Evolutionary conservation across 495 filamentous ascomycete species (phyloP).

Genomic region (Neurospora sp.): DNA sequence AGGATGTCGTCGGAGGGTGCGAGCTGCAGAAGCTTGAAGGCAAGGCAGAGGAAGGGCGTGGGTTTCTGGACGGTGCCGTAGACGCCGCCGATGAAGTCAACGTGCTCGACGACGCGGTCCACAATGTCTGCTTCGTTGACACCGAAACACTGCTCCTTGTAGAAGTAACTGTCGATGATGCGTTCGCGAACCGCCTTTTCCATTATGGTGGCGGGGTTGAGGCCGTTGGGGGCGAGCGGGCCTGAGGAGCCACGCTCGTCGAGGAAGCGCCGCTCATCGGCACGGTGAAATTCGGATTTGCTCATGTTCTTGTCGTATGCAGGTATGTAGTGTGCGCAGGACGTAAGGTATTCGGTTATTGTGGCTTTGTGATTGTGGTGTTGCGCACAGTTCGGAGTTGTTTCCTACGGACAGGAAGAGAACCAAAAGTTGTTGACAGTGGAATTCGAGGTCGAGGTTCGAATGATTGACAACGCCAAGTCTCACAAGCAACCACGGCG

Average conservation of each 20-base stretch:
- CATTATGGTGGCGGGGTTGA: constrained; percentile 82
- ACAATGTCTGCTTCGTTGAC: constrained; percentile 84
- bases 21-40: constrained; percentile 89
- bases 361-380: neutral
- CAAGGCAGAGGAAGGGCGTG: constrained; percentile 86
- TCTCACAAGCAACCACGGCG: neutral
- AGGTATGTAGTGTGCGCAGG: neutral
- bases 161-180: constrained; percentile 90
- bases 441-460: neutral
- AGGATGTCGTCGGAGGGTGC: constrained; percentile 69
- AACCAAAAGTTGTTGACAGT: neutral
- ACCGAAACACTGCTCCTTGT: constrained; percentile 97
- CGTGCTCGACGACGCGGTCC: constrained; percentile 79
- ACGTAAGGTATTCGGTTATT: neutral
- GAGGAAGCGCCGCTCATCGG: constrained; percentile 65
- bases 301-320: constrained; percentile 5
- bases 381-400: neutral
- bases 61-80: constrained; percentile 74
- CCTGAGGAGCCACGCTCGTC: constrained; percentile 57
- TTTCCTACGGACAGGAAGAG: neutral
- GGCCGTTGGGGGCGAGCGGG: constrained; percentile 50
- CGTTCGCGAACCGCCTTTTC: constrained; percentile 90
- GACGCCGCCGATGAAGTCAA: constrained; percentile 72
- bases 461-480: neutral
- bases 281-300: constrained; percentile 45